These are phyloP conservation scores for Rosa multiflora DNA, from an alignment of 306 rosid genomes.

Conservation along the genomic window DNA sequence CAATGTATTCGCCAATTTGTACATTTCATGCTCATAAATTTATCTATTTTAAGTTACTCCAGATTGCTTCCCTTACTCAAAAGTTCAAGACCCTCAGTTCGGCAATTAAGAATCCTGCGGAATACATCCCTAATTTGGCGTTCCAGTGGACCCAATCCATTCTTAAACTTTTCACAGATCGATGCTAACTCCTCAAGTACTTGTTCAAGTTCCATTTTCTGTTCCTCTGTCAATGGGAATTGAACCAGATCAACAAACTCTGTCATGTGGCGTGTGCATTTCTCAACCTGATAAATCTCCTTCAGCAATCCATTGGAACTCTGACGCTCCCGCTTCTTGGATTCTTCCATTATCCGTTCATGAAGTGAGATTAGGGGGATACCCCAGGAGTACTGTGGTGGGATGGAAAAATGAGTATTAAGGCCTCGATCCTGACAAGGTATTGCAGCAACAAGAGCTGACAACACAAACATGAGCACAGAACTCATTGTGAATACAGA, in stretches of 20 bases:
- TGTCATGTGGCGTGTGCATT: slow-evolving; percentile 56
- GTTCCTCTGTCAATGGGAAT: slow-evolving; percentile 71
- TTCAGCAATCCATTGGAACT: slow-evolving; percentile 70
- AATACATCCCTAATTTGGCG: slow-evolving; percentile 79
- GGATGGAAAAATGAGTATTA: slow-evolving; percentile 63
- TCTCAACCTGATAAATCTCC: slow-evolving; percentile 84
- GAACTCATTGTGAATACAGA: slow-evolving; percentile 71
- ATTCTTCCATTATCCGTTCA: slow-evolving; percentile 76
- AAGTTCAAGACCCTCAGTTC: slow-evolving; percentile 79
- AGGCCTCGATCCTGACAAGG: slow-evolving; percentile 91
- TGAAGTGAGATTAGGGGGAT: slow-evolving; percentile 49
- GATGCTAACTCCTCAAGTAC: slow-evolving; percentile 47
- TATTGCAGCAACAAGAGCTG: slow-evolving; percentile 84
- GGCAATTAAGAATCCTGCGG: slow-evolving; percentile 63
- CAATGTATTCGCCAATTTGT: slow-evolving; percentile 37
- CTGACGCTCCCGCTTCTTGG: slow-evolving; percentile 73
- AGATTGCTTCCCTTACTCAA: slow-evolving; percentile 44
- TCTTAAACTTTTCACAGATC: slow-evolving; percentile 52
- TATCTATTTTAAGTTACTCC: slow-evolving; percentile 31
- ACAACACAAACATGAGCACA: slow-evolving; percentile 68
- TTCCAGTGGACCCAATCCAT: slow-evolving; percentile 73
- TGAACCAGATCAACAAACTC: slow-evolving; percentile 75
- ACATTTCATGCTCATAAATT: slow-evolving; percentile 46
- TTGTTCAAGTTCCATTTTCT: slow-evolving; percentile 59
- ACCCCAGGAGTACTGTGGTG: slow-evolving; percentile 71